Percentiles rank a stretch among this genome's conserved stretches.
These are phyloP conservation scores for Stagonosporopsis rhizophila DNA, from an alignment of 2,329 filamentous ascomycete species.

Conservation along the genomic window DNA sequence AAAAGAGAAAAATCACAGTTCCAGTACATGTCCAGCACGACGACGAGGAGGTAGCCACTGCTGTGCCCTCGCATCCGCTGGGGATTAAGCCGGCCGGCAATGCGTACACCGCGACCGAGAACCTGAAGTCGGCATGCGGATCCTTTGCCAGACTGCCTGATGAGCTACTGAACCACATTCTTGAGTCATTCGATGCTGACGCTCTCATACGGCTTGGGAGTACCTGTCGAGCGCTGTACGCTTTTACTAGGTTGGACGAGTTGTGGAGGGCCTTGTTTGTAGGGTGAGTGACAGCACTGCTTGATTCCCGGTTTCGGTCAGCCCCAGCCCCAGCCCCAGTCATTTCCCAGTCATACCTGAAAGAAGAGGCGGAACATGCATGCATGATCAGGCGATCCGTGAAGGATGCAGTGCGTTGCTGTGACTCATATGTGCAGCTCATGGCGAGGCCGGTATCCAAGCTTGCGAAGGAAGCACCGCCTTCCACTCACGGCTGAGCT, in stretches of 20 bases:
- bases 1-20: constrained; percentile 43
- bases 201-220: constrained; percentile 71
- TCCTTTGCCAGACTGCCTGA: constrained; percentile 75
- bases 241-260: constrained; percentile 83
- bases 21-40: constrained; percentile 27
- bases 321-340: constrained; percentile 3
- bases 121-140: constrained; percentile 72
- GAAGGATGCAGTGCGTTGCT: neutral
- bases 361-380: neutral
- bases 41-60: constrained; percentile 54
- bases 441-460: neutral
- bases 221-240: constrained; percentile 86
- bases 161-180: constrained; percentile 75
- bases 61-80: constrained; percentile 79
- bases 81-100: constrained; percentile 89
- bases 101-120: constrained; percentile 69
- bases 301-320: constrained; percentile 17
- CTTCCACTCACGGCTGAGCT: neutral
- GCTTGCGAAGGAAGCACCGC: neutral
- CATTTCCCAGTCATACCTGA: neutral
- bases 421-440: neutral
- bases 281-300: constrained; percentile 67
- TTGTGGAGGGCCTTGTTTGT: constrained; percentile 88
- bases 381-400: neutral
- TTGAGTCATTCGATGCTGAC: constrained; percentile 75